Evolutionary conservation across 768 basidiomycete genomes (phyloP), one percentile per base, ranked within the genome.

Genomic region (Symmetrospora coprosmae): DNA sequence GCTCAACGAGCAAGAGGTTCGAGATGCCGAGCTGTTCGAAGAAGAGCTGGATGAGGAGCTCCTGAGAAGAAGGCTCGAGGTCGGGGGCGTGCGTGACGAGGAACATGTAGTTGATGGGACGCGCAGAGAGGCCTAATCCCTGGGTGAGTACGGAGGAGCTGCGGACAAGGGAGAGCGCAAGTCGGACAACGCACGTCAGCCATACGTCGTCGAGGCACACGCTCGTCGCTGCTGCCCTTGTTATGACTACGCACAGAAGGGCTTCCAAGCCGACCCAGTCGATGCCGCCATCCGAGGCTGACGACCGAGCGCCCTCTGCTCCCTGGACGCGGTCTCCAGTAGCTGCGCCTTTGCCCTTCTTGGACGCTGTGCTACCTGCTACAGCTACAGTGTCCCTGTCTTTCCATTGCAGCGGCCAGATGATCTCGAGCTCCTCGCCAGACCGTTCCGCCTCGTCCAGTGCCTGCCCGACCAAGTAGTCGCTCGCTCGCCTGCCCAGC

Each of bases 1-100:
- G 85, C 59, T 90, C 84, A 49, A 89, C 75, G 65, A 90, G 77
- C 55, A 80, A 79, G 65, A 91, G 80, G 16, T 82, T 86, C 8
- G 90, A 83, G 27, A 85, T 83, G 69, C 90, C 89, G 79, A 91
- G 86, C 25, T 86, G 83, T 70, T 92, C 89, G 67, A 94, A 94
- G 73, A 91, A 87, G 37, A 86, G 77, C 68, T 85, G 87, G 66
- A 83, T 84, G 66, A 84, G 78, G 41, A 78, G 78, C 70, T 90
- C 86, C 71, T 84, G 79, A 8, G 80, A 77, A 35, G 75, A 74
- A 51, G 84, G 79, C 25, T 85, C 79, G 21, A 86, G 78, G 30
- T 81, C 79, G 0, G 82, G 73, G 4, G 78, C 74, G 55, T 91
- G 76, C 37, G 83, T 81, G 60, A 91, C 77, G 31, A 90, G 77